Conservation (phyloP, 106 monocot species). For the Triglochin maritima region DNA sequence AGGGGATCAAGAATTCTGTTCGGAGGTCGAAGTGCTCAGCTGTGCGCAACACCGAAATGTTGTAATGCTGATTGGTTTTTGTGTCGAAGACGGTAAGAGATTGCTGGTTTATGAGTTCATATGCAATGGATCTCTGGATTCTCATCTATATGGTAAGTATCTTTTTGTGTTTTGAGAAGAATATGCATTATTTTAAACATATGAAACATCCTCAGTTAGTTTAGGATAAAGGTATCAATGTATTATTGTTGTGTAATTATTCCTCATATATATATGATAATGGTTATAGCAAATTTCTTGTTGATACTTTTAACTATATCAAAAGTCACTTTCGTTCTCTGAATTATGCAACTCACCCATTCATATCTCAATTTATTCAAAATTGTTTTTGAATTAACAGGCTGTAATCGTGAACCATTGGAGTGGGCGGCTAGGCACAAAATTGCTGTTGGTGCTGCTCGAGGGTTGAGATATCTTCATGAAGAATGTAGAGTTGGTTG, state of each 20-base stretch:
- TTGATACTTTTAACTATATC: too few relatives aligned
- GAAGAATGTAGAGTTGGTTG: constrained; percentile 97
- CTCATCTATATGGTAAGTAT: constrained; percentile 74
- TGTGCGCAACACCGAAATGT: constrained; percentile 92
- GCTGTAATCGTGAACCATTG: constrained; percentile 40
- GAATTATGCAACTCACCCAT: too few relatives aligned
- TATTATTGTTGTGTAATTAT: too few relatives aligned
- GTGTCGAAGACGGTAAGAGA: constrained; percentile 63
- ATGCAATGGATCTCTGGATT: constrained; percentile 83
- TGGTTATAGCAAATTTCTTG: too few relatives aligned
- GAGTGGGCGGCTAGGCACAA: constrained; percentile 85
- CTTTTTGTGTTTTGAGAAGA: neutral
- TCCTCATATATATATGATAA: too few relatives aligned
- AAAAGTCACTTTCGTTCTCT: too few relatives aligned
- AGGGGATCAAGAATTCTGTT: constrained; percentile 82
- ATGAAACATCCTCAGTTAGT: too few relatives aligned
- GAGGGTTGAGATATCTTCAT: constrained; percentile 87
- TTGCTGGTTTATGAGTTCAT: constrained; percentile 85
- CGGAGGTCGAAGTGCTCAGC: constrained; percentile 86
- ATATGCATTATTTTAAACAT: too few relatives aligned
- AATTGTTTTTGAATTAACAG: constrained; percentile 12
- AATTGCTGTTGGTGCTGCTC: constrained; percentile 89
- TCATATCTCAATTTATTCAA: too few relatives aligned
- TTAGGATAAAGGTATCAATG: too few relatives aligned
- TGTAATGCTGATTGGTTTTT: constrained; percentile 84